Evolutionary conservation across 1,284 basidiomycete species (phyloP), one percentile per base, ranked within the genome.

Genomic region (Microbotryum violaceum): DNA sequence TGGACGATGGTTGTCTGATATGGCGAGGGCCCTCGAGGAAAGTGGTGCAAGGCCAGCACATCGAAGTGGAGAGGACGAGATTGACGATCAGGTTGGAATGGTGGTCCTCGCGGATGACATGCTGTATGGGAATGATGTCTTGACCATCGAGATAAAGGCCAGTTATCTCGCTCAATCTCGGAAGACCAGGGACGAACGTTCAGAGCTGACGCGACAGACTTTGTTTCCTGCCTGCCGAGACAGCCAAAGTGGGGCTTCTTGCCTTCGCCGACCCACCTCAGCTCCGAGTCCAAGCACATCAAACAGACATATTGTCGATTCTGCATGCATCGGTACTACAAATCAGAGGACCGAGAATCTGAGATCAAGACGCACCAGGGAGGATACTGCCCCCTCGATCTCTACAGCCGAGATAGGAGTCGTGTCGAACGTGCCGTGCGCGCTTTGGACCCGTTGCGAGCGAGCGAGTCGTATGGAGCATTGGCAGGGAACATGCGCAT

Each of bases 171-270:
- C 9, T 25, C 23, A 31, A 12, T 3, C 8, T 18, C 33, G 2
- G 8, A 52, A 20, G 50, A 31, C 20, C 25, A 51, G 50, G 23
- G 23, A 23, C 25, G 31, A 18, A 23, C 25, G 6, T 52, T 7
- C 0, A 33, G 25, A 31, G 50, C 31, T 52, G 18, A 64, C 21
- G 18, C 55, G 42, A 52, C 49, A 31, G 25, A 51, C 44, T 61
- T 14, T 49, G 29, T 20, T 55, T 18, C 37, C 52, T 21, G 51
- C 25, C 29, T 53, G 46, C n/a, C n/a, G 31, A n/a, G 25, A 14
- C 69, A 94, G 91, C 91, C 91, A 50, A 96, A 96, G 79, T 96
- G 91, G 91, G 90, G 85, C 4, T 94, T 96, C 75, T 75, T 94
- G 33, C 90, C 91, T 7, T 79, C 78, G 29, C 66, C 80, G 20